These are phyloP conservation scores for Dicorynia guianensis DNA, from an alignment of 306 rosid genomes.

Conservation along the genomic window DNA sequence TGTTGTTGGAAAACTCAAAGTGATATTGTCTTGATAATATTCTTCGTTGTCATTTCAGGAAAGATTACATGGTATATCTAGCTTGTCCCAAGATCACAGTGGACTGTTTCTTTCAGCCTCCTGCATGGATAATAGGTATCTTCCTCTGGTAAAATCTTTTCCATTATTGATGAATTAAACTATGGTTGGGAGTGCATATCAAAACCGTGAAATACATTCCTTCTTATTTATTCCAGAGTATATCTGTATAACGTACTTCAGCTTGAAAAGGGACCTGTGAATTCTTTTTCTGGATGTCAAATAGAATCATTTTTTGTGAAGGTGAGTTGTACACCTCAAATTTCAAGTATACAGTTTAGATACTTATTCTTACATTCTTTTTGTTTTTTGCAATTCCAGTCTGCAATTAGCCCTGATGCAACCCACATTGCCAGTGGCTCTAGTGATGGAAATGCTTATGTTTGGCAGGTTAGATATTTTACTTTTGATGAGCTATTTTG, in stretches of 20 bases:
- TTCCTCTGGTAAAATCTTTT: slow-evolving; percentile 14
- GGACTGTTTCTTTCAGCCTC: slow-evolving; percentile 88
- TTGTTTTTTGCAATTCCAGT: slow-evolving; percentile 58
- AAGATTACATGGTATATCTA: slow-evolving; percentile 88
- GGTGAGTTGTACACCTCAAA: slow-evolving; percentile 50
- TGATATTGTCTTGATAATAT: slow-evolving; percentile 17
- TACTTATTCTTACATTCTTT: slow-evolving; percentile 30
- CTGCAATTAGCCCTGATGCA: slow-evolving; percentile 91
- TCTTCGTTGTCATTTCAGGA: slow-evolving; percentile 58
- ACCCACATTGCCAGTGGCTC: slow-evolving; percentile 83
- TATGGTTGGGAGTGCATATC: background rate
- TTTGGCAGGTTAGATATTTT: slow-evolving; percentile 79
- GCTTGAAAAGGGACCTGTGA: slow-evolving; percentile 82
- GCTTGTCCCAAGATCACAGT: slow-evolving; percentile 91
- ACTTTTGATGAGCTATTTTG: slow-evolving; percentile 16
- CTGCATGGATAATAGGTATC: slow-evolving; percentile 93
- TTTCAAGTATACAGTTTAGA: background rate
- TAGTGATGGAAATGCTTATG: slow-evolving; percentile 77
- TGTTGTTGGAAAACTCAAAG: slow-evolving; percentile 18
- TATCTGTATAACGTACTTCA: slow-evolving; percentile 81
- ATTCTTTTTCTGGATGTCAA: slow-evolving; percentile 75
- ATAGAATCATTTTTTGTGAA: slow-evolving; percentile 89
- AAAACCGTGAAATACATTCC: background rate
- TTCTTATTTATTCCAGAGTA: slow-evolving; percentile 57
- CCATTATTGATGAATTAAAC: slow-evolving; percentile 22